phyloP scores from a whole-genome alignment of 2,329 filamentous ascomycete species.

The Fusarium verrucosum region DNA sequence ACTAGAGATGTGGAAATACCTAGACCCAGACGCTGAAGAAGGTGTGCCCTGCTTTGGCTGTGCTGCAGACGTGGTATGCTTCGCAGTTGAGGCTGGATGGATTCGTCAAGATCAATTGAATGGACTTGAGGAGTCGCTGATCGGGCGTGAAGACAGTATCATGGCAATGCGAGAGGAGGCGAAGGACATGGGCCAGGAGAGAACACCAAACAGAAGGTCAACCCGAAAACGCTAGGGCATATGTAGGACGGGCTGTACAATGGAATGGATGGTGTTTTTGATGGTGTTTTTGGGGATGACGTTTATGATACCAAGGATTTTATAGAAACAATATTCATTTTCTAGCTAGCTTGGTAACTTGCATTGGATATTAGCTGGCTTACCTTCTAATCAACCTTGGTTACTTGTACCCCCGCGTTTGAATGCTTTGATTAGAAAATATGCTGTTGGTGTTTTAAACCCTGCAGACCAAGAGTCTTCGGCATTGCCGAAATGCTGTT shows the following conservation, averaged over 20 bases:
- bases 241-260: slow-evolving; percentile 5
- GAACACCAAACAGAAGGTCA: slow-evolving; percentile 40
- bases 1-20: slow-evolving; percentile 62
- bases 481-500: not conserved
- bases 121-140: slow-evolving; percentile 49
- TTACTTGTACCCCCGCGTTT: not conserved
- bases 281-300: slow-evolving; percentile 12
- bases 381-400: not conserved
- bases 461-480: not conserved
- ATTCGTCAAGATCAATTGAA: slow-evolving; percentile 62
- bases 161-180: slow-evolving; percentile 47
- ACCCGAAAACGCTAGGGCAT: slow-evolving; percentile 30
- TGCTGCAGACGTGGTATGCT: slow-evolving; percentile 65
- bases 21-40: slow-evolving; percentile 61
- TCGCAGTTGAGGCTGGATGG: slow-evolving; percentile 68
- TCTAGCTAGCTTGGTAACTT: not conserved
- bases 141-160: slow-evolving; percentile 55
- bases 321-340: not conserved
- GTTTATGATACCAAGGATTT: slow-evolving; percentile 30
- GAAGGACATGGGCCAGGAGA: slow-evolving; percentile 31
- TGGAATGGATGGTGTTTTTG: not conserved
- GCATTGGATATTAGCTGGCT: not conserved
- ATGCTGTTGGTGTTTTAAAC: slow-evolving; percentile 5
- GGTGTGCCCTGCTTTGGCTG: slow-evolving; percentile 61
- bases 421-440: slow-evolving; percentile 6